Evolutionary conservation across 495 filamentous ascomycete species (phyloP), one percentile per base, ranked within the genome.

Genomic region (Aspergillus sclerotioniger): DNA sequence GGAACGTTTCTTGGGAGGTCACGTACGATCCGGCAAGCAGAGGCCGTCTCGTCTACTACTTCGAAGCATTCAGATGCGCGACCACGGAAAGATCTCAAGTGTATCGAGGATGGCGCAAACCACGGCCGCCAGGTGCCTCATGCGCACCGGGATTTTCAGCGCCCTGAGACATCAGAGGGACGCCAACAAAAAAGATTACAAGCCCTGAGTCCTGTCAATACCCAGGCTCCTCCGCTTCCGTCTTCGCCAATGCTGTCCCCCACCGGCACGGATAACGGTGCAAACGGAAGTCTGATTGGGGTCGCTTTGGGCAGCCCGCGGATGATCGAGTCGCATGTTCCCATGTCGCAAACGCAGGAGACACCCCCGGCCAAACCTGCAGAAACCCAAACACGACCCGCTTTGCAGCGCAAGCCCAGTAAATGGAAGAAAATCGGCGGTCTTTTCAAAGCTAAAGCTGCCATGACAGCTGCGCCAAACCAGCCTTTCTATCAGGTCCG

Each of bases 341-440:
- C 52, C 20, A 33, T 69, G 31, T 51, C 64, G 19, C 66, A 70
- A 29, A 55, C 62, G 32, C 67, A 67, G 59, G 47, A 67, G 53
- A 62, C 64, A 3, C 5, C 25, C 28, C 58, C 57, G 28, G 58
- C 61, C 20, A 56, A 60, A 33, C 50, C 58, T n/a, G 48, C 54
- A 33, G 56, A 44, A 20, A 50, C 28, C 29, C 53, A 50, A 52
- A 53, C 64, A 51, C 61, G 52, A 48, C 53, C 68, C 45, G 54
- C 52, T 10, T 49, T 66, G 16, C 73, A 75, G 33, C 68, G 70
- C 13, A 85, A 80, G 54, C 61, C 76, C 8, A 80, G 80, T 55
- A 82, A 80, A 56, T 86, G 83, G 83, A 84, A 76, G 68, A 77
- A 81, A 51, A 73, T 86, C 59, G 80, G 80, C 1, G 75, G 74